phyloP scores from a whole-genome alignment of 1,284 basidiomycete species.

The Moniliella sp. region DNA sequence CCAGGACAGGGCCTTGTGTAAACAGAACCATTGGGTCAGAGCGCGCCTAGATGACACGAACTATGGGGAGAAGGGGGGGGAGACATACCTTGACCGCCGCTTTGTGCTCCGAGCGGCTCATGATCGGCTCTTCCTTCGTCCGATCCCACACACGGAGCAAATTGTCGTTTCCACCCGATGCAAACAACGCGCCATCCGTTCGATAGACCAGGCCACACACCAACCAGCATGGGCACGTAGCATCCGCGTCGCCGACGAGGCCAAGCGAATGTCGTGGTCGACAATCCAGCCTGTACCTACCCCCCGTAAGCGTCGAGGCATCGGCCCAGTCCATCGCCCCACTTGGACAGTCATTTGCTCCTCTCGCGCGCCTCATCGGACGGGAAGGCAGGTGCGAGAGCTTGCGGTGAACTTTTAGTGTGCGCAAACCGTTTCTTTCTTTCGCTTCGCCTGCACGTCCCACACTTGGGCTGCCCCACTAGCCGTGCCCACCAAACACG shows the following conservation, averaged over 20 bases:
- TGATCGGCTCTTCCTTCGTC: conserved; percentile 62
- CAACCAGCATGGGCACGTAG: conserved; percentile 23
- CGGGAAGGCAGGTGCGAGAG: conserved; percentile 44
- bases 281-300: conserved; percentile 25
- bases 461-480: conserved; percentile 65
- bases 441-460: conserved; percentile 62
- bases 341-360: conserved; percentile 22
- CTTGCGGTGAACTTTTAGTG: conserved; percentile 52
- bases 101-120: conserved; percentile 76
- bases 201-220: conserved; percentile 30
- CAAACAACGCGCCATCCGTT: conserved; percentile 45
- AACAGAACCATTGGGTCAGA: too few relatives aligned
- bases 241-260: conserved; percentile 18
- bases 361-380: too few relatives aligned
- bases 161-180: conserved; percentile 92
- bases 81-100: conserved; percentile 20
- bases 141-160: conserved; percentile 78
- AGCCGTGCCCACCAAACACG: conserved; percentile 67
- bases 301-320: conserved; percentile 25
- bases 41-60: too few relatives aligned
- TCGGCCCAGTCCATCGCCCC: conserved; percentile 28
- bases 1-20: conserved; percentile 64
- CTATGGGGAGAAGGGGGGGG: too few relatives aligned
- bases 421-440: conserved; percentile 90
- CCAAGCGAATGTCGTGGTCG: conserved; percentile 27